Percentiles rank a stretch among this genome's conserved stretches.
Evolutionary conservation across 192 early-diverging fungal genomes (phyloP).

Genomic region (Umbelopsis vinacea): DNA sequence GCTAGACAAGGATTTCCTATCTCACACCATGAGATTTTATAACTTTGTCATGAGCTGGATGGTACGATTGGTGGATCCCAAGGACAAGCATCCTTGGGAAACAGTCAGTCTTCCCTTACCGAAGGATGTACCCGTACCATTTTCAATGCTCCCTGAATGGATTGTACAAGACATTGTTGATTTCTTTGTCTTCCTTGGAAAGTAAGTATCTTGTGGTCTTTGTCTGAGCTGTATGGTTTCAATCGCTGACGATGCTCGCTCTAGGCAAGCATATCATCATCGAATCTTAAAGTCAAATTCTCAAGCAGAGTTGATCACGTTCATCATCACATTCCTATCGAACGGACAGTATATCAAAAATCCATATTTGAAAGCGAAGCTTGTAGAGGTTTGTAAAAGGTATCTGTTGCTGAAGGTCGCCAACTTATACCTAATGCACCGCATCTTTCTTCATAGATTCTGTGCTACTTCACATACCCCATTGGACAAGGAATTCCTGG

Average conservation of each 20-base stretch:
- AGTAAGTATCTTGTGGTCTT: slow-evolving; percentile 42
- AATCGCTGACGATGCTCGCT: background rate
- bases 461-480: slow-evolving; percentile 82
- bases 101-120: slow-evolving; percentile 58
- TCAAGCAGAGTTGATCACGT: slow-evolving; percentile 59
- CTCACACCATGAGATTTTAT: slow-evolving; percentile 76
- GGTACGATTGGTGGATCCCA: slow-evolving; percentile 72
- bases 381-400: slow-evolving; percentile 76
- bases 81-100: slow-evolving; percentile 47
- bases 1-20: slow-evolving; percentile 73
- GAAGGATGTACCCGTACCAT: slow-evolving; percentile 50
- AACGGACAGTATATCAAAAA: slow-evolving; percentile 87
- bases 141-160: slow-evolving; percentile 89
- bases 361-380: slow-evolving; percentile 92
- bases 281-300: slow-evolving; percentile 45
- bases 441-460: slow-evolving; percentile 52
- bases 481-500: slow-evolving; percentile 61
- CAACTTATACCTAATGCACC: slow-evolving; percentile 44
- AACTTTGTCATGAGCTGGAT: slow-evolving; percentile 91
- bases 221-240: background rate
- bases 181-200: slow-evolving; percentile 72
- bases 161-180: slow-evolving; percentile 90
- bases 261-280: slow-evolving; percentile 44
- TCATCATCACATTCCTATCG: slow-evolving; percentile 80
- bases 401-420: background rate